These are phyloP conservation scores for Dryas octopetala DNA, from an alignment of 306 rosid species.

Conservation along the genomic window DNA sequence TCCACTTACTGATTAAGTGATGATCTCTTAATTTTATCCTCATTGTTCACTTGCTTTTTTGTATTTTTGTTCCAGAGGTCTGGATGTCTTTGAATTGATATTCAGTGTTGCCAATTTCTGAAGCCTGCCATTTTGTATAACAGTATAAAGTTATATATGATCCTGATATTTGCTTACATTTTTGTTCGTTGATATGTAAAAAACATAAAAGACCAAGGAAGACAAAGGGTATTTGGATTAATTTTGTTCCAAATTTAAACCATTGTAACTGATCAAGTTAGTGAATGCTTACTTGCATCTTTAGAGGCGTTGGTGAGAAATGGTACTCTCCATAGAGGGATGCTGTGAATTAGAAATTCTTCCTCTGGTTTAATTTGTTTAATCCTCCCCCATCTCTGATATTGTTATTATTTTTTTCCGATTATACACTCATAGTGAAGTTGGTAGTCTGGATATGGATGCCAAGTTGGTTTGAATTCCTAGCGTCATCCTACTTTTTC, in stretches of 20 bases:
- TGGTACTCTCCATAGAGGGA: background rate
- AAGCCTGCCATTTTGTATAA: background rate
- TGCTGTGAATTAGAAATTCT: background rate
- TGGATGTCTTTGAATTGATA: background rate
- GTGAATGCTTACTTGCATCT: background rate
- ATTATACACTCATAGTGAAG: background rate
- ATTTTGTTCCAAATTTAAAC: background rate
- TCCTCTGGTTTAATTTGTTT: background rate
- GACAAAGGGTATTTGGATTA: too few relatives aligned
- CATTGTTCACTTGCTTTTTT: background rate
- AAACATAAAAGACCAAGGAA: background rate
- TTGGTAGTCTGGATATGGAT: too few relatives aligned
- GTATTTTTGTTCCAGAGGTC: background rate
- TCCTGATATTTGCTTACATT: background rate
- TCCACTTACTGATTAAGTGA: background rate
- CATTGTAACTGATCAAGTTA: background rate
- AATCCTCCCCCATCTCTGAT: background rate
- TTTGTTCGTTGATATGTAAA: background rate
- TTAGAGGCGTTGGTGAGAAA: background rate
- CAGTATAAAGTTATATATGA: background rate
- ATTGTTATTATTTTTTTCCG: background rate
- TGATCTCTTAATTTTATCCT: background rate
- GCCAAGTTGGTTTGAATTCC: too few relatives aligned
- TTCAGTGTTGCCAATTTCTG: background rate
- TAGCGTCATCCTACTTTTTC: background rate